These are phyloP conservation scores for Syzygium oleosum DNA, from an alignment of 345 rosid genomes.

Conservation along the genomic window DNA sequence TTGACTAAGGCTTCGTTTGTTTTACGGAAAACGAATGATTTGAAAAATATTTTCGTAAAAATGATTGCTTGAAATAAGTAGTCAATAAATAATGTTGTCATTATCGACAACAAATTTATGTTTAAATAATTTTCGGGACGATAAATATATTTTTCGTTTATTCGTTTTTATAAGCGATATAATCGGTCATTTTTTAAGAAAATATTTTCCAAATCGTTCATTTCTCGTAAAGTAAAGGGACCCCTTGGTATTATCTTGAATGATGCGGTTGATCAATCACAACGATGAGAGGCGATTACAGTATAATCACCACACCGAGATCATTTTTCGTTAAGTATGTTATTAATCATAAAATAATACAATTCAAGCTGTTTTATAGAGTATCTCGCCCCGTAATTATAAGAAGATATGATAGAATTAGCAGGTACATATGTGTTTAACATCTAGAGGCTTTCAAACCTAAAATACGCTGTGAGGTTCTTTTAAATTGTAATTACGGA, in stretches of 20 bases:
- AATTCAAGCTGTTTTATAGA: neutral
- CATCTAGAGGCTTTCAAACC: neutral
- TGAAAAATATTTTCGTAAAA: neutral
- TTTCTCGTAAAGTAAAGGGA: rapidly evolving
- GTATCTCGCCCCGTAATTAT: rapidly evolving
- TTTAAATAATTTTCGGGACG: neutral
- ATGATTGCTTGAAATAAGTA: neutral
- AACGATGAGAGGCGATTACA: neutral
- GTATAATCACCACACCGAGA: neutral
- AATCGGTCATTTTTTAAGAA: neutral
- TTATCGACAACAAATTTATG: rapidly evolving
- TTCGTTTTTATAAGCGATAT: neutral
- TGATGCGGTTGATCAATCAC: neutral
- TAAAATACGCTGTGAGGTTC: neutral
- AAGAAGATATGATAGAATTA: neutral
- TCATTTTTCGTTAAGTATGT: neutral
- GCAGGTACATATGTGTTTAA: neutral
- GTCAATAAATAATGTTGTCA: neutral
- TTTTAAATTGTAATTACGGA: neutral
- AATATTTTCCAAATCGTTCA: neutral
- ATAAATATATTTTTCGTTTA: neutral
- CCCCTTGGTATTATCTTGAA: neutral
- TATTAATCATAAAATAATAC: no score
- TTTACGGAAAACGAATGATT: neutral
- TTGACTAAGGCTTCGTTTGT: neutral